These are phyloP conservation scores for Stygiomarasmius scandens DNA, from an alignment of 1,284 basidiomycete genomes.

Conservation along the genomic window DNA sequence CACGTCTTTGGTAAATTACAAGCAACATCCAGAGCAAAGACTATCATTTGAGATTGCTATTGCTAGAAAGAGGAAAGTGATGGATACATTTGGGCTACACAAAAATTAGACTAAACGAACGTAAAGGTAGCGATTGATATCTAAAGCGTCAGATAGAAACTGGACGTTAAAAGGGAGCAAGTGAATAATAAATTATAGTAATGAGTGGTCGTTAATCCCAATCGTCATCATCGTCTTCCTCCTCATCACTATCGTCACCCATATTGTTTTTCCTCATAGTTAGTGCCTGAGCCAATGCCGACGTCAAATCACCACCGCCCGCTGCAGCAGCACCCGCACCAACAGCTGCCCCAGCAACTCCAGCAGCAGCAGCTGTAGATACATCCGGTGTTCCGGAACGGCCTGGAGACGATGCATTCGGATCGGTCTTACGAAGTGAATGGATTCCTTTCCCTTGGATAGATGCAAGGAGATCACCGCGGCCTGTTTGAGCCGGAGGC, in stretches of 20 bases:
- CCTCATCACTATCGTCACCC: conserved; percentile 87
- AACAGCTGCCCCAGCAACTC: conserved; percentile 43
- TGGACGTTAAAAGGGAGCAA: too few relatives aligned
- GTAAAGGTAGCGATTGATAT: too few relatives aligned
- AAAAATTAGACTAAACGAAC: too few relatives aligned
- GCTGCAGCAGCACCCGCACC: conserved; percentile 41
- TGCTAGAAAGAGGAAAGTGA: too few relatives aligned
- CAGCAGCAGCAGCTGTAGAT: conserved; percentile 36
- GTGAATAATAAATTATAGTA: neutral
- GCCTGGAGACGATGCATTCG: conserved; percentile 32
- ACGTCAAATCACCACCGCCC: conserved; percentile 51
- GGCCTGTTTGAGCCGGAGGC: conserved; percentile 49
- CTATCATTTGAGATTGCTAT: too few relatives aligned
- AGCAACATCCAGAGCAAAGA: too few relatives aligned
- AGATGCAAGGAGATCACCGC: conserved; percentile 59
- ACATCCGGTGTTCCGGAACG: conserved; percentile 18
- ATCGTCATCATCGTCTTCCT: conserved; percentile 87
- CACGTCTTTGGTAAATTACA: too few relatives aligned
- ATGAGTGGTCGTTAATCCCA: conserved; percentile 62
- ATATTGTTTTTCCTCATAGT: conserved; percentile 85
- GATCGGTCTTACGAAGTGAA: conserved; percentile 71
- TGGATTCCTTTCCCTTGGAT: conserved; percentile 65
- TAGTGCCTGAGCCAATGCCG: conserved; percentile 56
- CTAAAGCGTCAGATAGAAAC: too few relatives aligned
- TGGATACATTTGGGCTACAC: too few relatives aligned